These are phyloP conservation scores for Fusarium azukiicola DNA, from an alignment of 2,329 filamentous ascomycete species.

Conservation along the genomic window DNA sequence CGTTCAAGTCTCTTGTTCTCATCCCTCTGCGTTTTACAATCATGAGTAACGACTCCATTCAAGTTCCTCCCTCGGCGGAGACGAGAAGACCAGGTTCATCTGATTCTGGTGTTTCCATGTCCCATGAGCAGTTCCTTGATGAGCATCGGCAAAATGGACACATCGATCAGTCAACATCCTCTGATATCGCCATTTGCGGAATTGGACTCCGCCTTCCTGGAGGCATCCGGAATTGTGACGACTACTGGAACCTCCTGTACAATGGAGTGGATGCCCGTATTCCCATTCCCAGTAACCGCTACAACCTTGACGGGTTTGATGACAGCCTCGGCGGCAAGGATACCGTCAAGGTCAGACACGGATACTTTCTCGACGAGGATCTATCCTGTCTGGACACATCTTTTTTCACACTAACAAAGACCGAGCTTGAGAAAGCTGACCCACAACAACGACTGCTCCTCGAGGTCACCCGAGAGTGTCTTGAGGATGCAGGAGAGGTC, in stretches of 20 bases:
- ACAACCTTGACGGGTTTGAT: constrained; percentile 22
- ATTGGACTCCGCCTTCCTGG: constrained; percentile 26
- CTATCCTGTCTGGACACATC: constrained; percentile 23
- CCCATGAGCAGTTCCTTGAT: not conserved
- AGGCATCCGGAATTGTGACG: constrained; percentile 20
- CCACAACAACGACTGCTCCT: constrained; percentile 27
- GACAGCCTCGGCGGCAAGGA: constrained; percentile 17
- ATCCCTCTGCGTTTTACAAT: not conserved
- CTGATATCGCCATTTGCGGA: constrained; percentile 27
- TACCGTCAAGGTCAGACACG: not conserved
- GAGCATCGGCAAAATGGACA: constrained; percentile 10
- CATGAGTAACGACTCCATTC: constrained; percentile 18
- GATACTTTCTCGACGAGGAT: constrained; percentile 25
- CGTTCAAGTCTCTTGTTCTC: not conserved
- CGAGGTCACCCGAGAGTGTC: constrained; percentile 10
- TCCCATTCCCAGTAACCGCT: constrained; percentile 17
- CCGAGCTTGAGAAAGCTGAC: constrained; percentile 18
- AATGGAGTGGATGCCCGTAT: constrained; percentile 3
- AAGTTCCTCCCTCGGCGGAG: not conserved
- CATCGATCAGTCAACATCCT: not conserved
- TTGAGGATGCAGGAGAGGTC: constrained; percentile 23
- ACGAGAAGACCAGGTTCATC: not conserved
- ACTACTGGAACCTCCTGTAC: constrained; percentile 15
- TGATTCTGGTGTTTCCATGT: not conserved
- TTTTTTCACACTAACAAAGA: constrained; percentile 17